These are phyloP conservation scores for Cornus florida DNA, from an alignment of 148 eudicot genomes.

Conservation along the genomic window DNA sequence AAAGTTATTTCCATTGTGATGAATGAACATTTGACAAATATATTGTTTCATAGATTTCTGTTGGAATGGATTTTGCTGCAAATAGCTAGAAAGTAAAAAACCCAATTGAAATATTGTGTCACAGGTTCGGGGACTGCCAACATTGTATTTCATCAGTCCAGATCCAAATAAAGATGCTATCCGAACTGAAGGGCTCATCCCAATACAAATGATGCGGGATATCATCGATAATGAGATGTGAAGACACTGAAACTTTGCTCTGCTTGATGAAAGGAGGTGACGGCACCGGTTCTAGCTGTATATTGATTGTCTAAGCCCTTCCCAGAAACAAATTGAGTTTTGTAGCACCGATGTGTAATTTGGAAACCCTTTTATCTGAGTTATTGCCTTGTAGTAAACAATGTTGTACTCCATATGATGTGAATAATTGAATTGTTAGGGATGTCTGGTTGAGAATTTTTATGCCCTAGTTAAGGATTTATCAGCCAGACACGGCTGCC, in stretches of 20 bases:
- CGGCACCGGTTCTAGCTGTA: neutral
- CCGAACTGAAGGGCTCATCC: slow-evolving; percentile 93
- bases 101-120: neutral
- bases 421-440: too few relatives aligned
- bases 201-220: slow-evolving; percentile 92
- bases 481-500: too few relatives aligned
- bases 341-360: neutral
- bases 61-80: neutral
- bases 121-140: slow-evolving; percentile 94
- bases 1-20: neutral
- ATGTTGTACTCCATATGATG: too few relatives aligned
- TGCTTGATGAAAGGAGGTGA: neutral
- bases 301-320: neutral
- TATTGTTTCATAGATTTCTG: neutral
- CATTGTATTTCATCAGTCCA: slow-evolving; percentile 92
- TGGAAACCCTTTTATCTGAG: too few relatives aligned
- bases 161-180: slow-evolving; percentile 91
- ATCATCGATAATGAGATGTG: slow-evolving; percentile 79
- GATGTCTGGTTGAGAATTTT: too few relatives aligned
- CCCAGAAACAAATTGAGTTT: neutral
- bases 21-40: slow-evolving; percentile 1
- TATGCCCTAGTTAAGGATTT: too few relatives aligned
- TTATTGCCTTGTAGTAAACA: too few relatives aligned
- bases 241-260: slow-evolving; percentile 8
- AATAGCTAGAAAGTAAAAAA: neutral